phyloP scores from a whole-genome alignment of 2,329 filamentous ascomycete genomes.

The Exophiala xenobiotica region DNA sequence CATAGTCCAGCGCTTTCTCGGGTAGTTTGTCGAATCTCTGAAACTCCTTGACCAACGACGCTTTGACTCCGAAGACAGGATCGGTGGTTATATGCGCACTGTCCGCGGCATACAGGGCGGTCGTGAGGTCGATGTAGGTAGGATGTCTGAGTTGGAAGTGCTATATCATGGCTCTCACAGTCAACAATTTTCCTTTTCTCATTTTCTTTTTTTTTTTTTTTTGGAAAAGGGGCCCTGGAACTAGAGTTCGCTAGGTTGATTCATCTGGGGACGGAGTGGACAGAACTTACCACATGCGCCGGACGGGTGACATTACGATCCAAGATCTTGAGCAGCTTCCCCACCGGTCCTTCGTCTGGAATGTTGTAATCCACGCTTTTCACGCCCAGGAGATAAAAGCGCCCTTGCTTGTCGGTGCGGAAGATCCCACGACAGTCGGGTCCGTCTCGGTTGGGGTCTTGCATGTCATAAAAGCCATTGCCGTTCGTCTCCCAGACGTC shows the following conservation, averaged over 20 bases:
- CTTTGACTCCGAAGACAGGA: conserved; percentile 62
- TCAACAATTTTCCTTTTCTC: neutral
- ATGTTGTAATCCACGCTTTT: conserved; percentile 19
- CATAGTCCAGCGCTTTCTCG: neutral
- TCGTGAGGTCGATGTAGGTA: conserved; percentile 57
- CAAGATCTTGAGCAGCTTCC: conserved; percentile 53
- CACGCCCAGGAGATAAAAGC: conserved; percentile 14
- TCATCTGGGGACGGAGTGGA: no score
- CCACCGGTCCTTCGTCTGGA: conserved; percentile 44
- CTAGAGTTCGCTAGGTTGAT: no score
- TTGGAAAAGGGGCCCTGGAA: neutral
- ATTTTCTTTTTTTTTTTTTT: neutral
- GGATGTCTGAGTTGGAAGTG: conserved; percentile 52
- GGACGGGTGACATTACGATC: conserved; percentile 61
- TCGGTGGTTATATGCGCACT: conserved; percentile 59
- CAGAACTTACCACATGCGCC: conserved; percentile 52
- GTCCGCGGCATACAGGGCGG: conserved; percentile 59
- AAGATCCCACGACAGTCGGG: conserved; percentile 20
- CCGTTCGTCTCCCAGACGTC: conserved; percentile 23
- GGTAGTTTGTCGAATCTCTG: neutral
- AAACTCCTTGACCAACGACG: conserved; percentile 60
- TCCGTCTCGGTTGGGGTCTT: conserved; percentile 16
- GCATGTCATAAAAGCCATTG: conserved; percentile 22
- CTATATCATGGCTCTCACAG: conserved; percentile 3
- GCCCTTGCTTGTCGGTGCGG: conserved; percentile 13